Percentiles rank a stretch among this genome's conserved stretches.
phyloP scores from a whole-genome alignment of 2,329 filamentous ascomycete species.

The Claviceps lovelessii region DNA sequence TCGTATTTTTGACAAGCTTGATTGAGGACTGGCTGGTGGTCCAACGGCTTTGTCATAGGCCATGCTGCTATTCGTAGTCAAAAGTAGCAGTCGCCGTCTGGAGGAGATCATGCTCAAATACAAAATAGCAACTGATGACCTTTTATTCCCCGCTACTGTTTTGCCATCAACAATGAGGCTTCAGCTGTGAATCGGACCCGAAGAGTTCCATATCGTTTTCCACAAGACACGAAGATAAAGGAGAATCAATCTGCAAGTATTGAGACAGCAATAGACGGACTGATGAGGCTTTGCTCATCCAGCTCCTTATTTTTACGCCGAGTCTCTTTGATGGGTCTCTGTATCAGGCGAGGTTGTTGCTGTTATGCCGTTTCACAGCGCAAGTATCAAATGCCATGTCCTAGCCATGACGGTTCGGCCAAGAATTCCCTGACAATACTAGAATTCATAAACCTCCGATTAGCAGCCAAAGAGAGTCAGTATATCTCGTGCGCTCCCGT shows the following conservation, averaged over 20 bases:
- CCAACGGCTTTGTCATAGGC: slow-evolving; percentile 7
- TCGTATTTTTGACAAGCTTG: slow-evolving; percentile 15
- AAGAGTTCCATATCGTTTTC: background rate
- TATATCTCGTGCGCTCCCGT: background rate
- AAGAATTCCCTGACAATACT: background rate
- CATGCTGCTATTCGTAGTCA: slow-evolving; percentile 5
- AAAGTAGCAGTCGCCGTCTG: background rate
- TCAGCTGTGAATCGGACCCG: background rate
- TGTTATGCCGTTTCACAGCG: background rate
- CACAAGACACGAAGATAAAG: background rate
- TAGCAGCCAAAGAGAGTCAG: background rate
- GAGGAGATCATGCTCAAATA: slow-evolving; percentile 9
- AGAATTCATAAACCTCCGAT: background rate
- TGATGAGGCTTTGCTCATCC: background rate
- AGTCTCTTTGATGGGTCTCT: background rate
- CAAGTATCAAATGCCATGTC: background rate
- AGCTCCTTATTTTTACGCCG: background rate
- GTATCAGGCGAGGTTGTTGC: background rate
- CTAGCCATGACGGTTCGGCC: background rate
- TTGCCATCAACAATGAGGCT: too few relatives aligned
- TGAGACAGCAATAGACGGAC: background rate
- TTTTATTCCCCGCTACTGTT: slow-evolving; percentile 4
- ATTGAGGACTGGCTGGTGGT: slow-evolving; percentile 3
- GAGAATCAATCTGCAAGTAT: background rate
- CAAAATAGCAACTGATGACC: slow-evolving; percentile 9